Conservation (phyloP, 257 asterid species). For the Lycium ferocissimum region DNA sequence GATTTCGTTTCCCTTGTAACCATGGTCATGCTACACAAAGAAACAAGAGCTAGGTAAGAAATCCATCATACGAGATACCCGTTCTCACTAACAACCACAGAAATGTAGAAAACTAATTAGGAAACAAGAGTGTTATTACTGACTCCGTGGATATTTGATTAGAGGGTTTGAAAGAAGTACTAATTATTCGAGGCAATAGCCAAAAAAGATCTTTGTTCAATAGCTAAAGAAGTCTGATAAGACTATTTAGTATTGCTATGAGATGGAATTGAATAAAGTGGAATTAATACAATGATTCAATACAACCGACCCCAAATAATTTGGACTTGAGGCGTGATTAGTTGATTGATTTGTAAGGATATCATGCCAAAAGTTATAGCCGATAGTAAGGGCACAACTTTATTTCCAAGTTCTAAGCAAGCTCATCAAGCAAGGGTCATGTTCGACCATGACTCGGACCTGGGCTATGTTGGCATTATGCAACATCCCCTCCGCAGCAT, state of each 20-base stretch:
- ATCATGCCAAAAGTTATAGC: no score
- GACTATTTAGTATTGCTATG: background rate
- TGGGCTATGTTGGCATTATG: no score
- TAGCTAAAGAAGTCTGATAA: background rate
- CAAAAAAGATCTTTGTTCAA: background rate
- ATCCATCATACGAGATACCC: background rate
- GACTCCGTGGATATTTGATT: background rate
- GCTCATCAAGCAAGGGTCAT: no score
- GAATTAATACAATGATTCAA: background rate
- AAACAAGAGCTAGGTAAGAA: background rate
- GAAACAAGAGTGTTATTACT: constrained; percentile 3
- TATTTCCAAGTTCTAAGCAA: no score
- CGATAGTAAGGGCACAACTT: no score
- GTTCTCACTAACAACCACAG: background rate
- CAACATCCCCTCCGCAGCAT: no score
- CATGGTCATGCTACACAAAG: constrained; percentile 41
- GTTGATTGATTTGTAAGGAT: background rate
- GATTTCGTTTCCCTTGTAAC: constrained; percentile 52
- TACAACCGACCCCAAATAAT: background rate
- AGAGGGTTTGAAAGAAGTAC: background rate
- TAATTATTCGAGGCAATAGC: background rate
- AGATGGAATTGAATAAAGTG: background rate
- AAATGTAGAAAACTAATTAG: background rate
- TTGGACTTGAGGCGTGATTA: background rate
- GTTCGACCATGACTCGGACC: no score